A percentile compares a stretch with the other conserved stretches of the same genome.
Evolutionary conservation across 305 asterid genomes (phyloP).

Genomic region (Fraxinus latifolia): DNA sequence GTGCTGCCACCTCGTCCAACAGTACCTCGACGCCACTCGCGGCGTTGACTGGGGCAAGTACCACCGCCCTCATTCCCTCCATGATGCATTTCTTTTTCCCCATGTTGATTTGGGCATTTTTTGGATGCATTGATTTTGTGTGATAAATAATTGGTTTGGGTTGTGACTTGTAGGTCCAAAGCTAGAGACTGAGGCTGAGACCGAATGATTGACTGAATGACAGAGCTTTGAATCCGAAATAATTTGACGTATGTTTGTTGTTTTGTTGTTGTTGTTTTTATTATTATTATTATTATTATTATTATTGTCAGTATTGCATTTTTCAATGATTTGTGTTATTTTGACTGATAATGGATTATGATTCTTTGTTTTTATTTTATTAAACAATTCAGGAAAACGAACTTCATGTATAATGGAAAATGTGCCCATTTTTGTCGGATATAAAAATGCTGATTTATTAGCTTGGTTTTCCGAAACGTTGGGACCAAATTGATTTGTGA

Average conservation of each 20-base stretch:
- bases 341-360: not conserved
- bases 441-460: not conserved
- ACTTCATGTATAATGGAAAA: not conserved
- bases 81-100: constrained; percentile 39
- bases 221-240: constrained; percentile 19
- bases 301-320: not conserved
- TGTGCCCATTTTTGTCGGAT: not conserved
- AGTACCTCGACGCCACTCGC: constrained; percentile 88
- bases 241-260: constrained; percentile 28
- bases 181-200: constrained; percentile 35
- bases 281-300: not conserved
- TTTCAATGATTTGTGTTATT: not conserved
- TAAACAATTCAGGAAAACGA: not conserved
- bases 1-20: constrained; percentile 86
- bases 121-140: not conserved
- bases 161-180: constrained; percentile 41
- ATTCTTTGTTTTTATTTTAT: not conserved
- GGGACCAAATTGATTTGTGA: not conserved
- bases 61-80: constrained; percentile 71
- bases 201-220: constrained; percentile 30
- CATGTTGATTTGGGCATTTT: not conserved
- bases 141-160: not conserved
- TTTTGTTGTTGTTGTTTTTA: not conserved
- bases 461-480: not conserved
- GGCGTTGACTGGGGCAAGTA: constrained; percentile 97